Evolutionary conservation across 805 yeast species (phyloP), one percentile per base, ranked within the genome.

Genomic region (Monosporozyma solicola): DNA sequence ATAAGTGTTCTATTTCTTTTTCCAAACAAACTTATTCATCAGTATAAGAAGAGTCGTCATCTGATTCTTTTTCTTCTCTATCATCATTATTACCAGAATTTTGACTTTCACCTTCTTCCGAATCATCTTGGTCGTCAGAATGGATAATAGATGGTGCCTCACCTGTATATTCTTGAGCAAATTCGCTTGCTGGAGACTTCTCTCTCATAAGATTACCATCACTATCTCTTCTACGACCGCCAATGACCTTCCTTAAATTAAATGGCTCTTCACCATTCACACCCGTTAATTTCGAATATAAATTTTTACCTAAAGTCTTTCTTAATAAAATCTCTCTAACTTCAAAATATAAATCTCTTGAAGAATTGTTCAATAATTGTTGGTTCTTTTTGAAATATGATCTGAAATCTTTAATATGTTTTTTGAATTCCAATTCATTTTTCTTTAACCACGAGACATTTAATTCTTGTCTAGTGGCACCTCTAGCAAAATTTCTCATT

Each of bases 391-490:
- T 82, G 85, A 94, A 87, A 61, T 88, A 87, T 25, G 86, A 80
- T 60, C 97, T 77, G 73, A 94, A 92, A 57, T 89, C 96, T 56
- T 74, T 80, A 56, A 94, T 85, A 65, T 91, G 96, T 61, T 90
- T 88, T 69, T 87, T 90, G 72, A 94, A 79, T 57, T 94, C 99
- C 61, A 94, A 76, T 73, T 94, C 99, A 69, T 94, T 94, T 71
- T 94, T 94, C 73, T 94, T 94, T 61, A 94, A 77, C 99, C 99
- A 94, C 32, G 96, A 86, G 22, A 94, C 98, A 65, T 94, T 94
- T 63, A 94, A 79, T 64, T 94, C 99, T 68, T 94, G 89, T 65
- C 99, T 80, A 2, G 97, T 87, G 10, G 97, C 98, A 48, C 99
- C 99, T 59, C 99, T 80, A 15, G 97, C 96, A 71, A 94, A 92